Base-by-base conservation (phyloP, 768 basidiomycete species). In the Phanerochaete sordida region DNA sequence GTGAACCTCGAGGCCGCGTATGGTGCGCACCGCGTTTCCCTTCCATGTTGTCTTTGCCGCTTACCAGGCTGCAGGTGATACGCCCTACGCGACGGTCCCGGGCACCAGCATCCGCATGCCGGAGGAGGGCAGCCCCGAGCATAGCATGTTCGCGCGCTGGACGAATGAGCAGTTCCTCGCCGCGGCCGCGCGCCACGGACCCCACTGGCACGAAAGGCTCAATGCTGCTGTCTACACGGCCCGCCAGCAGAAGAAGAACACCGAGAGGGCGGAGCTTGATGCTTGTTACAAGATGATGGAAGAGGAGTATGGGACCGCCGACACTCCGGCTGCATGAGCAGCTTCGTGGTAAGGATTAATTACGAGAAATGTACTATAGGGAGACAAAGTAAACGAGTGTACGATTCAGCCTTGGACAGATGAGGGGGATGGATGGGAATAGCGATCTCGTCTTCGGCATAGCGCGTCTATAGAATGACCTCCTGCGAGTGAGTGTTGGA, bases 21-120 rank as follows among this genome's bases (percentile, higher is more conserved):
- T 54, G 73, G 71, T 72, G 57, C 16, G 69, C 59, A 7, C 35
- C 26, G n/a, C n/a, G n/a, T n/a, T n/a, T 24, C 30, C 7, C 39
- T 26, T 45, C 21, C n/a, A 9, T 46, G 31, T 46, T 19, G 5
- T 46, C 16, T 19, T 46, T 46, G 8, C 21, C 23, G 12, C 24
- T 26, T 4, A 11, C 39, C 24, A 23, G 11, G n/a, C 15, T 21
- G 13, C 44, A 62, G 56, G 61, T 19, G 61, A 57, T 13, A 48
- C 61, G 35, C 60, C 60, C 33, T 45, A 57, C 33, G 28, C 46
- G n/a, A 58, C 37, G 8, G 52, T 62, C 43, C 61, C 61, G 12
- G 61, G 61, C 12, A 57, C 61, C 27, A 46, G 57, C 49, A 31
- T 57, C 26, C 33, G 43, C 26, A 51, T 62, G 21, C 56, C 61